These are phyloP conservation scores for Kodamaea arcana DNA, from an alignment of 1,139 yeast species.

Conservation along the genomic window DNA sequence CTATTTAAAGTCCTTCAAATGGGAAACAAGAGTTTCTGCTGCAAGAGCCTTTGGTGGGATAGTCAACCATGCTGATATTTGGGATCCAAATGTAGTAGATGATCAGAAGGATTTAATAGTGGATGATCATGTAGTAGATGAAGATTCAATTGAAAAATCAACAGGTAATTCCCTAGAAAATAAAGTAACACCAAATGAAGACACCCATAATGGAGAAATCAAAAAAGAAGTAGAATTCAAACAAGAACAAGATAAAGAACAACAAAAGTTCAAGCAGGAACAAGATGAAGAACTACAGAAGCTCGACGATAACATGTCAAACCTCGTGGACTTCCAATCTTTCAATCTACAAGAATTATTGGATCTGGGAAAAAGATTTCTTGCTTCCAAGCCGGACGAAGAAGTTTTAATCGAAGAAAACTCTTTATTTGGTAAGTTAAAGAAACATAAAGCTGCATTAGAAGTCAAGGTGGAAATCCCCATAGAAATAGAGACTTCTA, in stretches of 20 bases:
- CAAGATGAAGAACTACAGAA: slow-evolving; percentile 46
- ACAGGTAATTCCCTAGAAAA: slow-evolving; percentile 7
- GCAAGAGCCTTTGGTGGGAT: slow-evolving; percentile 95
- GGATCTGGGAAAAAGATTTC: slow-evolving; percentile 62
- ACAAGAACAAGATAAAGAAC: slow-evolving; percentile 42
- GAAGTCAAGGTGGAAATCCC: slow-evolving; percentile 11
- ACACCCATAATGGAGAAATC: slow-evolving; percentile 9
- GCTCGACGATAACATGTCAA: slow-evolving; percentile 43
- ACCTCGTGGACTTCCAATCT: slow-evolving; percentile 53
- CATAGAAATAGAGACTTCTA: slow-evolving; percentile 8
- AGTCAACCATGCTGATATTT: slow-evolving; percentile 67
- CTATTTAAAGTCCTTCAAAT: slow-evolving; percentile 70
- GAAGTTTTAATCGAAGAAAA: slow-evolving; percentile 27
- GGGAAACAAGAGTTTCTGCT: slow-evolving; percentile 97
- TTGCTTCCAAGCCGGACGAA: slow-evolving; percentile 55
- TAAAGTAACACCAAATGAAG: slow-evolving; percentile 11
- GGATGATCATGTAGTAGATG: neutral
- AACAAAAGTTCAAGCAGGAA: slow-evolving; percentile 42
- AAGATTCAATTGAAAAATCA: neutral
- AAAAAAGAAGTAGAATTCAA: slow-evolving; percentile 24
- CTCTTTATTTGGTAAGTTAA: slow-evolving; percentile 30
- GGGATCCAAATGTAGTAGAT: slow-evolving; percentile 72
- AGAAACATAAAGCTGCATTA: slow-evolving; percentile 30
- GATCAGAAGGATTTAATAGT: neutral
- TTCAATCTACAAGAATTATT: slow-evolving; percentile 66